Base-by-base conservation (phyloP, 768 basidiomycete genomes). In the Rhodotorula paludigena region DNA sequence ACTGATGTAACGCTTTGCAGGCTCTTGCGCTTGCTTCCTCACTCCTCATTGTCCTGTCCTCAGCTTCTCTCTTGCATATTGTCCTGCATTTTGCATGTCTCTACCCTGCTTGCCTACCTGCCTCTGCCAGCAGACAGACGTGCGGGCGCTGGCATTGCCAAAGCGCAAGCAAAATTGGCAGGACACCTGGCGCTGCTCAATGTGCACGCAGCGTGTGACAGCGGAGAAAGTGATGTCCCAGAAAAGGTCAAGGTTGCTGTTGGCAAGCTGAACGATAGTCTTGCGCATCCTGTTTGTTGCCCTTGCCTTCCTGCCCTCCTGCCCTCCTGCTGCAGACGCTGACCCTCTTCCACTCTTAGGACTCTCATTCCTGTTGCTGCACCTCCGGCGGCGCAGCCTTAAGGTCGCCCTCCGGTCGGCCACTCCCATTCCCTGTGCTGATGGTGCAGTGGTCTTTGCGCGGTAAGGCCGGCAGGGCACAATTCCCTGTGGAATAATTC, bases 211-310 rank as follows among this genome's bases (percentile, higher is more conserved):
- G 81, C 76, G 48, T 60, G 41, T 67, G 28, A 28, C 4, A 9
- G 9, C 28, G 8, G n/a, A 5, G 3, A 76, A 18, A 68, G n/a
- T 65, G 52, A 93, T 25, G 81, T 92, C 12, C 87, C 92, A 3
- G 87, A 88, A 53, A 86, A 87, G 62, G 82, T 91, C 7, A 96
- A 98, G 74, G 78, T 78, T 1, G 81, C 86, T 36, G 78, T 97
- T 7, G 87, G 89, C 67, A 83, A 85, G 32, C 78, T 97, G 3
- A 85, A 98, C 69, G 81, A 81, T 53, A 81, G 82, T 32, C 78
- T 98, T 33, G 87, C 89, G 74, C 92, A 99, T 77, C 89, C 86
- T 78, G 93, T n/a, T n/a, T n/a, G n/a, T n/a, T n/a, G n/a, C n/a
- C n/a, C n/a, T n/a, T n/a, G n/a, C n/a, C n/a, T n/a, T n/a, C n/a